These are phyloP conservation scores for Sisymbrium altissimum DNA, from an alignment of 345 rosid genomes.

Conservation along the genomic window DNA sequence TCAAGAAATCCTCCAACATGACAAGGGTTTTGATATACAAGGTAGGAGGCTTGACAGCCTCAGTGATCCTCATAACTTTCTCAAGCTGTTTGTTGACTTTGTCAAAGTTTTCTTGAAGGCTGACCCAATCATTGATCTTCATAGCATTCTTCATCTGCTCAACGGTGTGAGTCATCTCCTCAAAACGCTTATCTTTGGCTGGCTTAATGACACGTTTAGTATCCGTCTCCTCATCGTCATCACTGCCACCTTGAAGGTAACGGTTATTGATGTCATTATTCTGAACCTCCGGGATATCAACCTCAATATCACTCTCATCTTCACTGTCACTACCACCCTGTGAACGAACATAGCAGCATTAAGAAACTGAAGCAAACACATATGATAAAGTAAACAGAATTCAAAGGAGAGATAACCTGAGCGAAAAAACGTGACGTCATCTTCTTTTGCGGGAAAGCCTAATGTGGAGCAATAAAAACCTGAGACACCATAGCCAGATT, in stretches of 20 bases:
- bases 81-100: slow-evolving; percentile 94
- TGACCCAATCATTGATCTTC: slow-evolving; percentile 97
- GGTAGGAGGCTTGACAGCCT: slow-evolving; percentile 65
- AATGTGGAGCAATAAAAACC: neutral
- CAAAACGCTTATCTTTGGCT: slow-evolving; percentile 84
- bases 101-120: slow-evolving; percentile 80
- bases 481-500: neutral
- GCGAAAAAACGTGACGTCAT: slow-evolving; percentile 27
- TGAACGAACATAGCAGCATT: neutral
- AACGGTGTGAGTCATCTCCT: slow-evolving; percentile 68
- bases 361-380: neutral
- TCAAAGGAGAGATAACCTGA: neutral
- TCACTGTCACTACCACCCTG: slow-evolving; percentile 74
- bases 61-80: slow-evolving; percentile 81
- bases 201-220: slow-evolving; percentile 73
- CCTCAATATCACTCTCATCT: slow-evolving; percentile 54
- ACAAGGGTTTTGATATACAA: slow-evolving; percentile 79
- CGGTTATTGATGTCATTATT: slow-evolving; percentile 37
- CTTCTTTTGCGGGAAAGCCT: neutral
- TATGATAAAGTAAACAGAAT: neutral
- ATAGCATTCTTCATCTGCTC: slow-evolving; percentile 92
- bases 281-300: slow-evolving; percentile 41
- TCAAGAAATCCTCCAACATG: slow-evolving; percentile 86
- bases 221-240: slow-evolving; percentile 60
- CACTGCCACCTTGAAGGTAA: slow-evolving; percentile 61